Evolutionary conservation across 495 filamentous ascomycete genomes (phyloP).

Genomic region (Trichoderma asperelloides): DNA sequence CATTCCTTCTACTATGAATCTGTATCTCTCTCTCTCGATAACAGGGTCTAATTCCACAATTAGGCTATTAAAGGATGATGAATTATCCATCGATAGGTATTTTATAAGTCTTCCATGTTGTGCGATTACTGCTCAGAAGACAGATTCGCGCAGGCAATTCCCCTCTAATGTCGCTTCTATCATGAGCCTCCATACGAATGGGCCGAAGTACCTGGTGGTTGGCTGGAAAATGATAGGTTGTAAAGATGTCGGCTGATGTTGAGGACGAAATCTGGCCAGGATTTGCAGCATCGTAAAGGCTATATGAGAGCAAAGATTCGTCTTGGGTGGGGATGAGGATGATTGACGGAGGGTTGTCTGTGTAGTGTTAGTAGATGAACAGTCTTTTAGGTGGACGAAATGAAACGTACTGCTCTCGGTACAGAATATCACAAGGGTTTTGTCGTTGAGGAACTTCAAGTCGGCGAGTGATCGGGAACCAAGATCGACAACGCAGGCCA

Average conservation of each 20-base stretch:
- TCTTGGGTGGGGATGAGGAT: slow-evolving; percentile 16
- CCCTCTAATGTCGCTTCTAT: slow-evolving; percentile 23
- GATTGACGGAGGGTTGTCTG: slow-evolving; percentile 18
- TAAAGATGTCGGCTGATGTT: background rate
- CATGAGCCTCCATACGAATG: slow-evolving; percentile 37
- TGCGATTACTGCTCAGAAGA: slow-evolving; percentile 34
- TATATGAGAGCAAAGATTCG: background rate
- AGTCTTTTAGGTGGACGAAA: background rate
- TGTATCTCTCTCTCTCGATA: background rate
- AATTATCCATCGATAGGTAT: slow-evolving; percentile 19
- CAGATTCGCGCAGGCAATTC: slow-evolving; percentile 34
- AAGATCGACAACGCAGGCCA: slow-evolving; percentile 27
- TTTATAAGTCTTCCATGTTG: slow-evolving; percentile 33
- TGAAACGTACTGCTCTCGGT: slow-evolving; percentile 22
- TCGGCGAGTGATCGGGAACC: slow-evolving; percentile 36
- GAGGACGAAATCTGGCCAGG: background rate
- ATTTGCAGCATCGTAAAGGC: background rate
- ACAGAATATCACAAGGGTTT: slow-evolving; percentile 37
- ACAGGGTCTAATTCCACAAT: too few relatives aligned
- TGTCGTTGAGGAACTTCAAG: slow-evolving; percentile 39
- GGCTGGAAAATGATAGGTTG: background rate
- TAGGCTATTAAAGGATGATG: background rate
- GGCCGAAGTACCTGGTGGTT: slow-evolving; percentile 30
- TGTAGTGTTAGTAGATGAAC: background rate
- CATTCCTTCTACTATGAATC: background rate